Evolutionary conservation across 345 rosid genomes (phyloP).

Genomic region (Linum lewisii): DNA sequence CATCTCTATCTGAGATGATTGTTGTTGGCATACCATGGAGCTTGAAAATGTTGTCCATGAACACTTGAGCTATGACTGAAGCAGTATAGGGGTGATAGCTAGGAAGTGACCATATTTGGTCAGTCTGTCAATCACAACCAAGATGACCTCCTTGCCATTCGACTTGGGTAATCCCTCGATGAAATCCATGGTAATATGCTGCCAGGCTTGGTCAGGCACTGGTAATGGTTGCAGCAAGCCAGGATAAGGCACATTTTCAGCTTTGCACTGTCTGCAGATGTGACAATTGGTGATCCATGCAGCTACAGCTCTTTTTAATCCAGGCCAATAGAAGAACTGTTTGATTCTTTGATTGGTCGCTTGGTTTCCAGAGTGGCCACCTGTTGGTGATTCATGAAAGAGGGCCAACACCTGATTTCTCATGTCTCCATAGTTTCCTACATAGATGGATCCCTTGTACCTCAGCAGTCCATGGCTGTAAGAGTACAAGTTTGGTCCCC

Average conservation of each 20-base stretch:
- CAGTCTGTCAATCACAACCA: neutral
- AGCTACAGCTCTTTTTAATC: neutral
- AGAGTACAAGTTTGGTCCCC: neutral
- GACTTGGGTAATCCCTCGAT: neutral
- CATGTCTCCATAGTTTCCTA: neutral
- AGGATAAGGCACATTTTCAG: neutral
- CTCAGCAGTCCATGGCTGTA: neutral
- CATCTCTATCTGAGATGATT: neutral
- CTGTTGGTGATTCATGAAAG: neutral
- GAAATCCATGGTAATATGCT: neutral
- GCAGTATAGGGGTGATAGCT: neutral
- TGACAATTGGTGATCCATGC: neutral
- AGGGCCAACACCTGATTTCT: neutral
- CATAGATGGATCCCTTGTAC: neutral
- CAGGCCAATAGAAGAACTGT: neutral
- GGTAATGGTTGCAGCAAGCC: neutral
- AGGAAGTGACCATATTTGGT: neutral
- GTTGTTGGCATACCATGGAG: neutral
- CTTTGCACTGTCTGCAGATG: neutral
- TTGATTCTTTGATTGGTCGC: neutral
- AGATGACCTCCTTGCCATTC: neutral
- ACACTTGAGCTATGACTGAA: neutral
- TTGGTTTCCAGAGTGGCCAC: neutral
- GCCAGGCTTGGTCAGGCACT: neutral
- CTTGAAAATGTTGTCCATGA: neutral